Conservation (phyloP, 2,329 filamentous ascomycete species). For the Magnaporthiopsis rhizophila region DNA sequence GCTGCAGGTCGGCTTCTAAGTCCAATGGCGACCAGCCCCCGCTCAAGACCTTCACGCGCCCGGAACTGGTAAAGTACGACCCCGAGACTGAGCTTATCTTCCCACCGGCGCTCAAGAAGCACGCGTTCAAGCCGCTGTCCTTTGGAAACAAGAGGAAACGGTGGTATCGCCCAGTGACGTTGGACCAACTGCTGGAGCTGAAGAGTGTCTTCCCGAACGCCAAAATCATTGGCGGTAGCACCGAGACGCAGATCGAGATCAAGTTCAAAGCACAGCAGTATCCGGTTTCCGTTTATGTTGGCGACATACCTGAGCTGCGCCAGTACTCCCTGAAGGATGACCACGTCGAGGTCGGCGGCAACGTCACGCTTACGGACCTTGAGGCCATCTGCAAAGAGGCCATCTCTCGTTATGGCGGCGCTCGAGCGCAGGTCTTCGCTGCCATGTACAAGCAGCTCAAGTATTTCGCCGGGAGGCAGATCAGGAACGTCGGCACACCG, state of each 20-base stretch:
- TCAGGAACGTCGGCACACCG: conserved; percentile 94
- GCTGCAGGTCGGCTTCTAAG: conserved; percentile 56
- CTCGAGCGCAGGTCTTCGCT: conserved; percentile 70
- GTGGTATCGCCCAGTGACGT: conserved; percentile 84
- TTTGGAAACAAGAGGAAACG: conserved; percentile 93
- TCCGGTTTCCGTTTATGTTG: conserved; percentile 81
- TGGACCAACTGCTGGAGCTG: conserved; percentile 85
- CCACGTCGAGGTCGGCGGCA: conserved; percentile 85
- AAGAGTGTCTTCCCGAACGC: conserved; percentile 77
- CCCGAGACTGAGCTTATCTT: conserved; percentile 94
- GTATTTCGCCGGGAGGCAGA: conserved; percentile 92
- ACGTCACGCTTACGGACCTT: conserved; percentile 84
- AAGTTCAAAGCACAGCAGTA: conserved; percentile 97
- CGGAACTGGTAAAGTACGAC: conserved; percentile 89
- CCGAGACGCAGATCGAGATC: conserved; percentile 95
- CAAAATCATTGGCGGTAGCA: conserved; percentile 93
- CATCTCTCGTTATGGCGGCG: conserved; percentile 65
- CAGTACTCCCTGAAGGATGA: conserved; percentile 75
- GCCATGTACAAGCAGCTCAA: conserved; percentile 89
- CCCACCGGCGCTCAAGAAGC: conserved; percentile 74
- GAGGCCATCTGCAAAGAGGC: conserved; percentile 78
- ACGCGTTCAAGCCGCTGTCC: conserved; percentile 71
- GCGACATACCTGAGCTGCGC: conserved; percentile 83
- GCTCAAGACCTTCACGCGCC: conserved; percentile 68
- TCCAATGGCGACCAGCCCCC: conserved; percentile 43